These are phyloP conservation scores for Auricularia sp. DNA, from an alignment of 768 basidiomycete genomes.

Conservation along the genomic window DNA sequence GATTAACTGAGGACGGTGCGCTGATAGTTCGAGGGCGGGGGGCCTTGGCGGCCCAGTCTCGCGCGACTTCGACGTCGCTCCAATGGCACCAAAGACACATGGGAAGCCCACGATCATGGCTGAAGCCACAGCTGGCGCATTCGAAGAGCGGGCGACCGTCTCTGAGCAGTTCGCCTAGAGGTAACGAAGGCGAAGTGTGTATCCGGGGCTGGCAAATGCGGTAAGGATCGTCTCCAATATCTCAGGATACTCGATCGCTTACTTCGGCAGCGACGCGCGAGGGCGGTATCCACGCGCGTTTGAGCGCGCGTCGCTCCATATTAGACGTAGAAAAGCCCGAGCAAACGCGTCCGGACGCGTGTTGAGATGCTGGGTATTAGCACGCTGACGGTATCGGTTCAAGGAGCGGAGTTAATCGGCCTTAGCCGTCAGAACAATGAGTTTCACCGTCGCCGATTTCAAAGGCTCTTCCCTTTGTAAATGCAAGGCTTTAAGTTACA, in stretches of 20 bases:
- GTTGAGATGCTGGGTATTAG: background rate
- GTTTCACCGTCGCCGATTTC: too few relatives aligned
- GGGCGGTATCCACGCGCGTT: background rate
- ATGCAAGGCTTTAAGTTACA: too few relatives aligned
- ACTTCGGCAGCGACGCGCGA: constrained; percentile 1
- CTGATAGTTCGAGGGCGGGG: background rate
- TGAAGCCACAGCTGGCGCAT: background rate
- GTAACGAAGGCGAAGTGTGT: constrained; percentile 1
- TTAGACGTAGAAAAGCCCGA: background rate
- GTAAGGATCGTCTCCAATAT: background rate
- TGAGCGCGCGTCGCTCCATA: constrained; percentile 2
- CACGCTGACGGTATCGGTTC: background rate
- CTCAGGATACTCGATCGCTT: background rate
- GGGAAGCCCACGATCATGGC: background rate
- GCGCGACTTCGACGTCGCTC: background rate
- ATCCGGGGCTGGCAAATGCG: background rate
- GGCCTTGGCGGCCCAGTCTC: background rate
- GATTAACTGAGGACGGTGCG: background rate
- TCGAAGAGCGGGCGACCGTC: background rate
- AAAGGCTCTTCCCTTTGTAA: too few relatives aligned
- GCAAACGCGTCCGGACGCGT: constrained; percentile 1
- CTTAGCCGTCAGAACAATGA: background rate
- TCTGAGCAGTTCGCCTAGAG: background rate
- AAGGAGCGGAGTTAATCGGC: background rate
- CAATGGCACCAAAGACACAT: constrained; percentile 1